phyloP scores from a whole-genome alignment of 2,329 filamentous ascomycete species.

The Fusarium sp. region DNA sequence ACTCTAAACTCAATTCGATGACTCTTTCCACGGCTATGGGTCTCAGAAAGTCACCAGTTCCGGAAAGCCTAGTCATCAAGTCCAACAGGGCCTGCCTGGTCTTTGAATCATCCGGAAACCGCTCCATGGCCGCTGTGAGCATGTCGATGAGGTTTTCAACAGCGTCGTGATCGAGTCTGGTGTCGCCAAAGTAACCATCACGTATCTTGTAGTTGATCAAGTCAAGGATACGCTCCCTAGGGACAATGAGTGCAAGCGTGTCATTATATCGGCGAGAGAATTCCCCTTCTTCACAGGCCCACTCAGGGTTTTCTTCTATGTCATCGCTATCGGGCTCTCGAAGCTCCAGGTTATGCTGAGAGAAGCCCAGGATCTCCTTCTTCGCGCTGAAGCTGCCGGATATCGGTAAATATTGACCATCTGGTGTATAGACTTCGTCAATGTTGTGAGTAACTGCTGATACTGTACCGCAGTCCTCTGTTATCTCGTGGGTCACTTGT shows the following conservation, averaged over 20 bases:
- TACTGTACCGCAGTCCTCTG: neutral
- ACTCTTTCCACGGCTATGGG: neutral
- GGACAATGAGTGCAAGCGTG: slow-evolving; percentile 10
- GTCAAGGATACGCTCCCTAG: neutral
- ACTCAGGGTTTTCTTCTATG: neutral
- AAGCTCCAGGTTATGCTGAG: neutral
- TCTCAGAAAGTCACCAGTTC: neutral
- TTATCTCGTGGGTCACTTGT: slow-evolving; percentile 7
- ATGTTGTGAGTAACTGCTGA: neutral
- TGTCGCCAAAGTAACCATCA: neutral
- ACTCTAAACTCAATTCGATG: slow-evolving; percentile 7
- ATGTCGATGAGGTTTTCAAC: neutral
- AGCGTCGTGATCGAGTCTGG: neutral
- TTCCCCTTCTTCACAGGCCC: neutral
- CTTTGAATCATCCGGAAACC: neutral
- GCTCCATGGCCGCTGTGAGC: neutral
- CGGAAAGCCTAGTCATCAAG: neutral
- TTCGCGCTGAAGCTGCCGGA: neutral
- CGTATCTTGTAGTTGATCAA: neutral
- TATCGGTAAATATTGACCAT: slow-evolving; percentile 1
- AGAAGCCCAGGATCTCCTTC: slow-evolving; percentile 15
- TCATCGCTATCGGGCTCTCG: slow-evolving; percentile 3
- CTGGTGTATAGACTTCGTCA: neutral
- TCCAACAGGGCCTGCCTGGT: neutral
- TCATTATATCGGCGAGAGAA: slow-evolving; percentile 11